Conservation (phyloP, 495 filamentous ascomycete genomes). For the Pseudomonodictys pantanalensis region DNA sequence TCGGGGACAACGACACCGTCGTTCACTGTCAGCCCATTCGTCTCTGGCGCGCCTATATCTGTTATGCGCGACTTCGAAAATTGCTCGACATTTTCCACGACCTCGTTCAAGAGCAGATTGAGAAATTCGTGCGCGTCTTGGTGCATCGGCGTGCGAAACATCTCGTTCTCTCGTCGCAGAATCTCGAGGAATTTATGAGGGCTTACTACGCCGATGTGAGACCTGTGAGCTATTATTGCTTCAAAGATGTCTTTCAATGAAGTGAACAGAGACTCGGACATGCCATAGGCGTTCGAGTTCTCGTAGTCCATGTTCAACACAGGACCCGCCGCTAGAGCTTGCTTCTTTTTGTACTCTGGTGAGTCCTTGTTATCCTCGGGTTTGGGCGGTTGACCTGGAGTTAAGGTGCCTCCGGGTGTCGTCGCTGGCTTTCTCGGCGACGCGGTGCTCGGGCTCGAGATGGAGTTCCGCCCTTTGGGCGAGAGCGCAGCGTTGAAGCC, state of each 20-base stretch:
- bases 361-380: constrained; percentile 76
- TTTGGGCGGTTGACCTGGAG: constrained; percentile 47
- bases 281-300: constrained; percentile 76
- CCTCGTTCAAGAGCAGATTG: constrained; percentile 91
- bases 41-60: constrained; percentile 10
- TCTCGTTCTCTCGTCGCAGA: constrained; percentile 88
- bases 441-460: constrained; percentile 25
- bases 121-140: constrained; percentile 98
- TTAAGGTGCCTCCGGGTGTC: constrained; percentile 19
- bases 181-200: constrained; percentile 92
- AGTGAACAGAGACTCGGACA: constrained; percentile 92
- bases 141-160: constrained; percentile 95
- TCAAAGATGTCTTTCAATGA: constrained; percentile 96
- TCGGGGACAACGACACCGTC: constrained; percentile 23
- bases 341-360: constrained; percentile 95
- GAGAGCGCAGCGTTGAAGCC: constrained; percentile 27
- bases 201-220: constrained; percentile 85
- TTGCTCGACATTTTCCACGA: constrained; percentile 88
- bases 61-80: constrained; percentile 56
- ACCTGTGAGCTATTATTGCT: constrained; percentile 75
- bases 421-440: constrained; percentile 31
- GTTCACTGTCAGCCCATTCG: constrained; percentile 15
- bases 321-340: constrained; percentile 81
- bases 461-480: constrained; percentile 23
- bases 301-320: constrained; percentile 78